Conservation (phyloP, 352 stramenopile species). For the Pythium chondricola region DNA sequence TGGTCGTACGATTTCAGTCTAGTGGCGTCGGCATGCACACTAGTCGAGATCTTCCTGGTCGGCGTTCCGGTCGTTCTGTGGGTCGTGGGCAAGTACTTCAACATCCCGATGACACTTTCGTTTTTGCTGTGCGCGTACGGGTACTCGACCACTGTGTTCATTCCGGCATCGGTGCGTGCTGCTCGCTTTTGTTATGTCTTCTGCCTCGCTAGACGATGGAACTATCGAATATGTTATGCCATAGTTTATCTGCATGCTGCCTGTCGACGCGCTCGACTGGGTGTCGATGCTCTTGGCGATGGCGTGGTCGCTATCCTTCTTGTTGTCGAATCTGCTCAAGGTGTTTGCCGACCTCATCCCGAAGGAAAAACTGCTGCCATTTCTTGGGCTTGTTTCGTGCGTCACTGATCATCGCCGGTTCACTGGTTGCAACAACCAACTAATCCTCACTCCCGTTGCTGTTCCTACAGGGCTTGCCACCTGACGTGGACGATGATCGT, state of each 20-base stretch:
- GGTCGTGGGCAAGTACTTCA: slow-evolving; percentile 67
- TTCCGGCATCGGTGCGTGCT: slow-evolving; percentile 57
- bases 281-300: slow-evolving; percentile 73
- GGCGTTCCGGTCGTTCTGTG: slow-evolving; percentile 72
- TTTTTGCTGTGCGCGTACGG: slow-evolving; percentile 83
- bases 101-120: slow-evolving; percentile 66
- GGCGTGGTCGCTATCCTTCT: slow-evolving; percentile 81
- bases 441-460: background rate
- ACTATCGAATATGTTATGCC: no score
- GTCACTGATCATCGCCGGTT: background rate
- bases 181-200: background rate
- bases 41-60: slow-evolving; percentile 74
- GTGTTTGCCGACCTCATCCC: slow-evolving; percentile 72
- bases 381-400: slow-evolving; percentile 79
- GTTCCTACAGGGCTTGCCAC: slow-evolving; percentile 49
- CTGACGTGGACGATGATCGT: slow-evolving; percentile 79
- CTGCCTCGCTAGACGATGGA: no score
- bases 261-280: slow-evolving; percentile 73
- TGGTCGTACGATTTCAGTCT: slow-evolving; percentile 84
- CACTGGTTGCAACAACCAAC: slow-evolving; percentile 1
- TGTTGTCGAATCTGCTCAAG: slow-evolving; percentile 73
- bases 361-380: slow-evolving; percentile 84
- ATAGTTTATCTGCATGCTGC: slow-evolving; percentile 73
- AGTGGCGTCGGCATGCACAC: slow-evolving; percentile 66
- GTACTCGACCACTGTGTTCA: slow-evolving; percentile 81